These are phyloP conservation scores for Oryza glumipatula DNA, from an alignment of 176 grass and related monocot genomes.

Conservation along the genomic window DNA sequence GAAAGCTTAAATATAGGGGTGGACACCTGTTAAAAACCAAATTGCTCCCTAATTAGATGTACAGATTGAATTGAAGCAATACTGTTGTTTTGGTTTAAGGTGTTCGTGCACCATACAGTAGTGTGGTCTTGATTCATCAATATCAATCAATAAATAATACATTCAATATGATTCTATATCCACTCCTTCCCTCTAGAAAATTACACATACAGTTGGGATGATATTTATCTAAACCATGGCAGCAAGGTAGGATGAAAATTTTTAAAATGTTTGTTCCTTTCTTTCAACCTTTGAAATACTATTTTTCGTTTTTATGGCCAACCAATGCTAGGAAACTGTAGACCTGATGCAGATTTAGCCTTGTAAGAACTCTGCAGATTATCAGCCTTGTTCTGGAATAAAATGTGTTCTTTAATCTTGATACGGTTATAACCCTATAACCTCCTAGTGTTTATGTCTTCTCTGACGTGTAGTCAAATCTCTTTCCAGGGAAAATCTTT, in stretches of 20 bases:
- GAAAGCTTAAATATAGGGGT: background rate
- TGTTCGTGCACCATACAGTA: background rate
- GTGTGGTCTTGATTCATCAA: background rate
- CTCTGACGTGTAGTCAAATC: constrained; percentile 37
- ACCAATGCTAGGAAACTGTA: background rate
- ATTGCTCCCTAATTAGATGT: background rate
- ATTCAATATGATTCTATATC: background rate
- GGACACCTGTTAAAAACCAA: background rate
- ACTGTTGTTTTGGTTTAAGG: background rate
- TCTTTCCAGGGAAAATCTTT: constrained; percentile 62
- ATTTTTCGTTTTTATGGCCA: background rate
- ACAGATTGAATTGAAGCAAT: background rate
- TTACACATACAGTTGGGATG: background rate
- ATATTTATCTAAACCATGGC: background rate
- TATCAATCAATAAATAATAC: background rate
- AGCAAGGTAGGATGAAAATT: background rate
- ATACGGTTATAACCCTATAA: constrained; percentile 13
- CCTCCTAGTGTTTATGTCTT: background rate
- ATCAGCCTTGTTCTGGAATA: background rate
- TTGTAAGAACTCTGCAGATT: constrained; percentile 16
- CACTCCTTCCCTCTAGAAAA: background rate
- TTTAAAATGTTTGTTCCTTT: background rate
- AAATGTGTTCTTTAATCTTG: constrained; percentile 11
- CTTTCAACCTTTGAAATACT: background rate
- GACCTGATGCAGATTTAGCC: constrained; percentile 22